Conservation (phyloP, 2,329 filamentous ascomycete species). For the Fusarium musae region DNA sequence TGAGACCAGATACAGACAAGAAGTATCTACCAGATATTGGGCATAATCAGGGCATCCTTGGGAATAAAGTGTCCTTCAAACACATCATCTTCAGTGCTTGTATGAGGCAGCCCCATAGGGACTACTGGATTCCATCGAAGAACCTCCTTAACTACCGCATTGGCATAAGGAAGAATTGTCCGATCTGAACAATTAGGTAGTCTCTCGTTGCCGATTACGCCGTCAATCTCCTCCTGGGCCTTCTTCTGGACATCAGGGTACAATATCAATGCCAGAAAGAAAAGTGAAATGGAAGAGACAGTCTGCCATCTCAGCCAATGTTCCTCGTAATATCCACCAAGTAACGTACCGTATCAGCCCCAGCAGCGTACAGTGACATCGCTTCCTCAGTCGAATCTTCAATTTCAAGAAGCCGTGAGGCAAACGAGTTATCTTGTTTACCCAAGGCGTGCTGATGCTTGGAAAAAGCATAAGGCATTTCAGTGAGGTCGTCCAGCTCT, state of each 20-base stretch:
- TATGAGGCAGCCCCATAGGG: slow-evolving; percentile 52
- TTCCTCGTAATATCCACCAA: not conserved
- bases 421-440: slow-evolving; percentile 19
- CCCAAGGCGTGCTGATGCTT: slow-evolving; percentile 21
- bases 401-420: slow-evolving; percentile 6
- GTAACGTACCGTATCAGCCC: slow-evolving; percentile 33
- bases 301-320: slow-evolving; percentile 7
- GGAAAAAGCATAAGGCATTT: slow-evolving; percentile 32
- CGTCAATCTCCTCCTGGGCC: slow-evolving; percentile 36
- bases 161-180: slow-evolving; percentile 41
- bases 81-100: slow-evolving; percentile 46
- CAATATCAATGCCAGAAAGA: slow-evolving; percentile 31
- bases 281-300: slow-evolving; percentile 27
- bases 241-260: slow-evolving; percentile 27
- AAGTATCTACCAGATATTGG: slow-evolving; percentile 29
- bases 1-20: too few species aligned
- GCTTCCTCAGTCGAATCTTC: slow-evolving; percentile 20
- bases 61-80: slow-evolving; percentile 42
- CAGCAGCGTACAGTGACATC: slow-evolving; percentile 31
- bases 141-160: slow-evolving; percentile 46
- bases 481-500: slow-evolving; percentile 2
- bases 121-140: slow-evolving; percentile 45
- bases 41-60: slow-evolving; percentile 31
- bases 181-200: slow-evolving; percentile 41
- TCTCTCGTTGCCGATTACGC: slow-evolving; percentile 41